Base-by-base conservation (phyloP, 108 stramenopile species). In the Pelagomonas calceolata region DNA sequence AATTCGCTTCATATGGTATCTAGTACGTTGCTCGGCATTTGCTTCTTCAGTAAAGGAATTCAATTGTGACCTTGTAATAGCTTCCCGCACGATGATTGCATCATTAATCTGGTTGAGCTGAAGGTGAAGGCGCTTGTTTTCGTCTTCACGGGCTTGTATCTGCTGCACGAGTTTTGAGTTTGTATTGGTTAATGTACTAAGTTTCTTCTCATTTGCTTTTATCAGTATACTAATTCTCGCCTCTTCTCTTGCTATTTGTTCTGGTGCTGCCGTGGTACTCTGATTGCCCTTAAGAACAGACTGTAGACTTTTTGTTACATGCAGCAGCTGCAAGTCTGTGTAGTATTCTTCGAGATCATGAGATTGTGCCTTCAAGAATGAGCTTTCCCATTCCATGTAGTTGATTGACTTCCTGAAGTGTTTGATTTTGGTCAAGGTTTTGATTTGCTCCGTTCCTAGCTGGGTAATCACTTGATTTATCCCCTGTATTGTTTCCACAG, bases 281-380 rank as follows among this genome's bases (percentile, higher is more conserved):
- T 63, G 68, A 29, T 74, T 82, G 3, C 87, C 85, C 66, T 78
- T 79, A 32, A 85, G 66, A 45, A 85, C 67, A 37, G 78, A 72
- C 72, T 88, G 84, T 17, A 88, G 80, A 64, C 84, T 79, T 64
- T 84, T 81, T 36, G 84, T 88, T 29, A 88, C 87, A 3, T 85
- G 66, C 65, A 88, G 66, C 34, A 88, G 76, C 68, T 86, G 85
- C 30, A 85, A 66, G 70, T 88, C 87, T 14, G 67, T 84, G 73
- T 79, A 85, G 70, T 85, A 81, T 63, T 80, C 81, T 65, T 86
- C 75, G 37, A 71, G 63, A 69, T 86, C 82, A 44, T 72, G 75
- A 43, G 68, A 80, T 71, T 81, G 46, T 34, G 18, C 44, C 33
- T 77, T 70, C 32, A 81, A 64, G 69, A 80, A 81, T 12, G 74